Evolutionary conservation across 176 grass and related monocot genomes (phyloP), one percentile per base, ranked within the genome.

Genomic region (Oryza meridionalis): DNA sequence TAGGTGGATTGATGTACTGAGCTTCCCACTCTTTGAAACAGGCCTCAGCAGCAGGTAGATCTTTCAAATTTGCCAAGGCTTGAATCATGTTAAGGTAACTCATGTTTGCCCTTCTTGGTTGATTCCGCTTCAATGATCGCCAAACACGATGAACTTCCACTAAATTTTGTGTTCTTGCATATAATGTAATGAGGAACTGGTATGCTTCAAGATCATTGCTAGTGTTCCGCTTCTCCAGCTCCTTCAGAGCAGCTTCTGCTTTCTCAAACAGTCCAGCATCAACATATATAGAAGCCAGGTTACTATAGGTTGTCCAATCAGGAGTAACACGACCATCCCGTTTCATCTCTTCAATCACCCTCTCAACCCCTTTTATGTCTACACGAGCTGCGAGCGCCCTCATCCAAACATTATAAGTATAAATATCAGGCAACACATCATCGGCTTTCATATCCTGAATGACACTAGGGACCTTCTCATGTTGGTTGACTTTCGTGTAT

Each of bases 81-180:
- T 98, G 96, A 82, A 98, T 98, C 83, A 98, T 98, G 87, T 95
- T 98, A 67, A 98, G 88, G 78, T 98, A 98, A 53, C 96, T 98
- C 89, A 95, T 88, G 47, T 94, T 95, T 78, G 81, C 96, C 77
- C 79, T 93, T 73, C 89, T 95, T 53, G 85, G 85, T 33, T 82
- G 78, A 58, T 76, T 85, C 33, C 84, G 59, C 89, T 92, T 95
- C 76, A 98, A 55, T 83, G 87, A 93, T 24, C 96, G 84, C 96
- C 96, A 98, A 71, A 98, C 75, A 79, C 89, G 82, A 73, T 98
- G 87, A 80, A 98, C 89, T 77, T 95, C 91, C n/a, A 76, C 91
- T 76, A 98, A 83, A 59, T 98, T 98, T n/a, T 92, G 80, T 15
- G 87, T 94, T 77, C 78, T 81, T 3, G 93, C 96, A 90, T 92